A percentile compares a stretch with the other conserved stretches of the same genome.
These are phyloP conservation scores for Solanum bulbocastanum DNA, from an alignment of 257 asterid species.

Conservation along the genomic window DNA sequence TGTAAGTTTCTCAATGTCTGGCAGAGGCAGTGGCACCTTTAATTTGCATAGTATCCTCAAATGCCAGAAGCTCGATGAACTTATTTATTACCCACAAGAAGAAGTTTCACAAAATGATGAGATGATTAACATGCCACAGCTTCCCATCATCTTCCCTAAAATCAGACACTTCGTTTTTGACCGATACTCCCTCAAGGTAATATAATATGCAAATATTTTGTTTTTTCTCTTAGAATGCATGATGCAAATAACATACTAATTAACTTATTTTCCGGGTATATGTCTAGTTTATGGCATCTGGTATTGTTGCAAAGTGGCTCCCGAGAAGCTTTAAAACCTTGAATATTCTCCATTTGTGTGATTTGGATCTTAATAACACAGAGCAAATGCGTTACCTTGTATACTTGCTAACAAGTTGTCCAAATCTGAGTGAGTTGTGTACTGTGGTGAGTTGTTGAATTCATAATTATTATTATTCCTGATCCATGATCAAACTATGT, in stretches of 20 bases:
- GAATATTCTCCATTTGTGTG: neutral
- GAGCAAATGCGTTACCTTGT: neutral
- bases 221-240: neutral
- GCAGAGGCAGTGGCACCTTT: neutral
- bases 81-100: neutral
- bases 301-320: neutral
- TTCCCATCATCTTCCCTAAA: neutral
- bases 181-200: neutral
- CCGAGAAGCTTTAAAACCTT: neutral
- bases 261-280: neutral
- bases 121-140: neutral
- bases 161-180: neutral
- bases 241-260: neutral
- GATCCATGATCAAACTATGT: neutral
- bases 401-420: neutral
- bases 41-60: neutral
- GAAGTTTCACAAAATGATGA: neutral
- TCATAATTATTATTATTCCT: neutral
- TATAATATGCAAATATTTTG: no score
- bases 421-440: neutral
- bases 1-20: no score
- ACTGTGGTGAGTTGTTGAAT: neutral
- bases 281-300: neutral
- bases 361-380: neutral
- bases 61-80: neutral